Evolutionary conservation across 208 protist genomes (phyloP).

Genomic region (Leishmania martiniquensis): DNA sequence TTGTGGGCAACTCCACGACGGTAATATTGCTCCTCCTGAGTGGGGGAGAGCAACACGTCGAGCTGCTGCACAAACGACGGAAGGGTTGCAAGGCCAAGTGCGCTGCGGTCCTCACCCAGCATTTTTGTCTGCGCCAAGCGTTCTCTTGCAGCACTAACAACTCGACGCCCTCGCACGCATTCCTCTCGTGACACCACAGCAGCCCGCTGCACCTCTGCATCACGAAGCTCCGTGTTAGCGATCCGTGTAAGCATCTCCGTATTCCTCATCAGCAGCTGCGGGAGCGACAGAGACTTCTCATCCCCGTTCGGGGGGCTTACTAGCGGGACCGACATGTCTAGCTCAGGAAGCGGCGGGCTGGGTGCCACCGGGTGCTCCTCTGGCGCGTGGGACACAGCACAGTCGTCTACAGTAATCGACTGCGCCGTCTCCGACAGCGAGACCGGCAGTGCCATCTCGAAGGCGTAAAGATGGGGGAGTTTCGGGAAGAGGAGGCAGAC

Average conservation of each 20-base stretch:
- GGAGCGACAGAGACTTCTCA: conserved; percentile 3
- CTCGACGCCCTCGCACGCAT: conserved; percentile 6
- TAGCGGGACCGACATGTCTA: too few relatives aligned
- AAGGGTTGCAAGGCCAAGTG: conserved; percentile 42
- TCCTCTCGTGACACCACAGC: conserved; percentile 9
- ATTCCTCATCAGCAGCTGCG: conserved; percentile 15
- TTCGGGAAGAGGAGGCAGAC: too few relatives aligned
- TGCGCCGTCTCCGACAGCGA: background rate
- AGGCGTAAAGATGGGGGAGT: conserved; percentile 48
- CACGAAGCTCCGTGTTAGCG: conserved; percentile 14
- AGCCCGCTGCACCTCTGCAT: conserved; percentile 19
- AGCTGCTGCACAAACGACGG: conserved; percentile 56
- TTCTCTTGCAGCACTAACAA: background rate
- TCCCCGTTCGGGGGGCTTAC: background rate
- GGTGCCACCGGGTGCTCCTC: background rate
- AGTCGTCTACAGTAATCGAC: background rate
- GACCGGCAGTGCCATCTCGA: conserved; percentile 49
- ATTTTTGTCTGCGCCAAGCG: background rate
- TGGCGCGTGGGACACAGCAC: background rate
- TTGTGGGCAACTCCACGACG: background rate
- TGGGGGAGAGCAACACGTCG: conserved; percentile 44
- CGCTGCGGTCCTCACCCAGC: conserved; percentile 6
- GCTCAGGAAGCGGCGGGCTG: background rate
- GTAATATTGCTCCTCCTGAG: conserved; percentile 9
- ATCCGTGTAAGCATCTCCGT: conserved; percentile 42